Base-by-base conservation (phyloP, 345 rosid genomes). In the Acer saccharum region DNA sequence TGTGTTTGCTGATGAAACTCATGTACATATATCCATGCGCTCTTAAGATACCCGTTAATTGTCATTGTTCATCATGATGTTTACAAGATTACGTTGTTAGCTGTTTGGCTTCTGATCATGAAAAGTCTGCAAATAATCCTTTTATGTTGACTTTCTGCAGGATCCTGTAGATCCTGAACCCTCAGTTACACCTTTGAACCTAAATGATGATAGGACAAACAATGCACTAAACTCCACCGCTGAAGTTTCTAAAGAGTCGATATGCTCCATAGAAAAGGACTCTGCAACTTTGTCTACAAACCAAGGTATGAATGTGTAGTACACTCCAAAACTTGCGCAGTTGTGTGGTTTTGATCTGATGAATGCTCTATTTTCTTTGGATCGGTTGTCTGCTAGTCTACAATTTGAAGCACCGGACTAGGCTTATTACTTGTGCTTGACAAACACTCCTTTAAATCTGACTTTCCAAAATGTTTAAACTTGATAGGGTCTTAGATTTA, bases 241-340 rank as follows among this genome's bases (percentile, higher is more conserved):
- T 67, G 88, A 76, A 67, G 58, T 80, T 76, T 73, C 50, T 2
- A 82, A 77, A 52, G 89, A 82, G 55, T 63, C 63, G 61, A 73
- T 57, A 57, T 54, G 83, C 57, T 57, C 58, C 18, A 11, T 17
- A 18, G 79, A 68, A 35, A 81, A 71, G 63, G 81, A 65, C 57
- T 7, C 82, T 48, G 58, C 50, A 65, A 41, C 76, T 20, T 77
- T 74, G 32, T 72, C 79, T 1, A 64, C 61, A 72, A 88, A 76
- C 41, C 83, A 86, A 87, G 90, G 94, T 88, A 80, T 48, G 77
- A 44, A 63, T 20, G 5, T 16, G 23, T 41, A 7, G 69, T 61
- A 54, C 65, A 65, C 18, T 23, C 16, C 32, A 25, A 65, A 10
- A 23, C 32, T 16, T 71, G 3, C 0, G 0, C n/a, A 13, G 16